phyloP scores from a whole-genome alignment of 83 land plant genomes.

The Diphasiastrum complanatum region DNA sequence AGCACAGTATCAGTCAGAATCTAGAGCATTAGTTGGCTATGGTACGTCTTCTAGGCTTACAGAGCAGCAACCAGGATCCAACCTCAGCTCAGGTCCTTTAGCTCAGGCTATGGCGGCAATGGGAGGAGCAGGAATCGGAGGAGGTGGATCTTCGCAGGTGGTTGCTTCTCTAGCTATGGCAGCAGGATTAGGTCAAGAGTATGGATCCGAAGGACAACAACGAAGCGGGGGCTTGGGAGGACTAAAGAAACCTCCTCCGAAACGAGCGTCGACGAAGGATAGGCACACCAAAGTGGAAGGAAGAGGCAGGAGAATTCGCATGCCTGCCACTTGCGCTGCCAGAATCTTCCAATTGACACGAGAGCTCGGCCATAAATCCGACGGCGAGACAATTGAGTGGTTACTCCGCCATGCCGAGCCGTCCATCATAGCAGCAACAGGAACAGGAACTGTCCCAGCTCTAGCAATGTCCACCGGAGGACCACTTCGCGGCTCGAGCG shows the following conservation, averaged over 20 bases:
- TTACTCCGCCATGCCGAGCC: constrained; percentile 28
- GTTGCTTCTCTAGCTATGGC: constrained; percentile 21
- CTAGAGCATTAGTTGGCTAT: no score
- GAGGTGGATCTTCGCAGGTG: constrained; percentile 22
- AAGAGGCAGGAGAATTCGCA: constrained; percentile 27
- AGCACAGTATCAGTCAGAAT: no score
- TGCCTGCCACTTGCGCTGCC: constrained; percentile 31
- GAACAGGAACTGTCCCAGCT: constrained; percentile 30
- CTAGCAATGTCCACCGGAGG: constrained; percentile 17
- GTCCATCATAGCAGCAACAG: constrained; percentile 25
- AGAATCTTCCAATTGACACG: constrained; percentile 30
- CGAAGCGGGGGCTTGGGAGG: constrained; percentile 2
- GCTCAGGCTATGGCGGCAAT: constrained; percentile 27
- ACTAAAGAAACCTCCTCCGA: constrained; percentile 26
- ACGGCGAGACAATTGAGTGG: constrained; percentile 32
- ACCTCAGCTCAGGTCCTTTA: constrained; percentile 16
- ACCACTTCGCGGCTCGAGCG: constrained; percentile 16
- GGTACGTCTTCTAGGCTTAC: no score
- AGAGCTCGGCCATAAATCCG: constrained; percentile 28
- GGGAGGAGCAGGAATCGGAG: constrained; percentile 29
- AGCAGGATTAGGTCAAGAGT: constrained; percentile 26
- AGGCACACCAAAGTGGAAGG: constrained; percentile 29
- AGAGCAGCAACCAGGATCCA: no score
- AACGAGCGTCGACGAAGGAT: constrained; percentile 27
- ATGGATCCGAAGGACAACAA: constrained; percentile 17